These are phyloP conservation scores for Cyclotella cryptica DNA, from an alignment of 108 stramenopile genomes.

Conservation along the genomic window DNA sequence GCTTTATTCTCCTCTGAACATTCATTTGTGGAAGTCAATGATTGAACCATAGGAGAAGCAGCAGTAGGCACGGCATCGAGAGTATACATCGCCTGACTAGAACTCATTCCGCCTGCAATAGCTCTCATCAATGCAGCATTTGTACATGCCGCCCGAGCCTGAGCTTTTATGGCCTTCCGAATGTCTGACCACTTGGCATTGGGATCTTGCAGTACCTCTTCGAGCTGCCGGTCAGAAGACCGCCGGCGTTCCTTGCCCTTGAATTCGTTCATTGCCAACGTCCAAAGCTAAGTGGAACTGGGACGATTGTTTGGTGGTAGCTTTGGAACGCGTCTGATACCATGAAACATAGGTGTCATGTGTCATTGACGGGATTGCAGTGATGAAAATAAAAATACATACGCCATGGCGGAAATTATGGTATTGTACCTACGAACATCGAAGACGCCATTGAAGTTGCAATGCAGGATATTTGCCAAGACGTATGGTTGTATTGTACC, in stretches of 20 bases:
- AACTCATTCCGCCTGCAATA: background rate
- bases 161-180: slow-evolving; percentile 16
- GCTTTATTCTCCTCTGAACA: background rate
- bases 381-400: no score
- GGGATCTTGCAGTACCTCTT: slow-evolving; percentile 22
- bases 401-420: no score
- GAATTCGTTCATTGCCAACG: background rate
- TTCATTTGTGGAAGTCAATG: no score
- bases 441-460: no score
- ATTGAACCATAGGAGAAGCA: background rate
- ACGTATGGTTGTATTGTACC: no score
- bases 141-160: slow-evolving; percentile 13
- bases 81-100: background rate
- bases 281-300: no score
- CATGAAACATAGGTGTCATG: no score
- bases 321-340: no score
- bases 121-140: slow-evolving; percentile 27
- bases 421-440: no score
- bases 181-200: slow-evolving; percentile 29
- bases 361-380: no score
- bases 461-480: no score
- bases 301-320: no score
- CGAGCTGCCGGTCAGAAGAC: slow-evolving; percentile 15
- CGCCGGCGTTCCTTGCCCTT: background rate
- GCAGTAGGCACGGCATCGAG: background rate